Percentiles rank a stretch among this genome's conserved stretches.
Evolutionary conservation across 108 stramenopile genomes (phyloP).

Genomic region (Cyclotella distinguenda): DNA sequence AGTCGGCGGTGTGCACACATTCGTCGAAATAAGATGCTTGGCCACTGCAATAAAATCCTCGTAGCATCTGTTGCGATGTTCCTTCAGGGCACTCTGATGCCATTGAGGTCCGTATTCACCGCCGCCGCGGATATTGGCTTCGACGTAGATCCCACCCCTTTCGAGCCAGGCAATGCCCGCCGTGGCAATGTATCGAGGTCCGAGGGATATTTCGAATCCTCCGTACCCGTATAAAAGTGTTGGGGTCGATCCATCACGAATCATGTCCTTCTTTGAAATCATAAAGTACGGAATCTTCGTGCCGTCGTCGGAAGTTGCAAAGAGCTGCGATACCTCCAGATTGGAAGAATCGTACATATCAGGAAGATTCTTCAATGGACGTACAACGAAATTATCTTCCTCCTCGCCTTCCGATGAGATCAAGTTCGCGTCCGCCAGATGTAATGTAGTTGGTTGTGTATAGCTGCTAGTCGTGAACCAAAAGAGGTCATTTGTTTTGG

Average conservation of each 20-base stretch:
- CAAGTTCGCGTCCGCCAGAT: constrained; percentile 65
- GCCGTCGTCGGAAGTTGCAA: constrained; percentile 81
- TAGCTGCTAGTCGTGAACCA: constrained; percentile 74
- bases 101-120: constrained; percentile 90
- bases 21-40: constrained; percentile 66
- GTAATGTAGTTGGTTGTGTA: constrained; percentile 67
- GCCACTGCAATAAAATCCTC: constrained; percentile 95
- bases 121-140: constrained; percentile 97
- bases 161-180: constrained; percentile 86
- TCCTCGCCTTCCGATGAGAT: constrained; percentile 18
- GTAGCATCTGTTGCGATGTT: constrained; percentile 87
- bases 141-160: constrained; percentile 89
- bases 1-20: constrained; percentile 78
- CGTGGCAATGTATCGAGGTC: constrained; percentile 82
- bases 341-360: constrained; percentile 61
- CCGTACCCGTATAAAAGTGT: constrained; percentile 85
- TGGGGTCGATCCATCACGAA: constrained; percentile 40
- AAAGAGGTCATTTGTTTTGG: constrained; percentile 62
- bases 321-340: constrained; percentile 62
- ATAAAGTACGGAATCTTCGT: constrained; percentile 79
- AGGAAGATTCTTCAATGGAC: constrained; percentile 67
- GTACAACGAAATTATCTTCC: constrained; percentile 45
- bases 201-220: constrained; percentile 95
- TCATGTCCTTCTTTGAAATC: constrained; percentile 39
- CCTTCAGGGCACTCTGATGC: constrained; percentile 87